phyloP scores from a whole-genome alignment of 495 filamentous ascomycete genomes.

The Penicillium malachiteum region DNA sequence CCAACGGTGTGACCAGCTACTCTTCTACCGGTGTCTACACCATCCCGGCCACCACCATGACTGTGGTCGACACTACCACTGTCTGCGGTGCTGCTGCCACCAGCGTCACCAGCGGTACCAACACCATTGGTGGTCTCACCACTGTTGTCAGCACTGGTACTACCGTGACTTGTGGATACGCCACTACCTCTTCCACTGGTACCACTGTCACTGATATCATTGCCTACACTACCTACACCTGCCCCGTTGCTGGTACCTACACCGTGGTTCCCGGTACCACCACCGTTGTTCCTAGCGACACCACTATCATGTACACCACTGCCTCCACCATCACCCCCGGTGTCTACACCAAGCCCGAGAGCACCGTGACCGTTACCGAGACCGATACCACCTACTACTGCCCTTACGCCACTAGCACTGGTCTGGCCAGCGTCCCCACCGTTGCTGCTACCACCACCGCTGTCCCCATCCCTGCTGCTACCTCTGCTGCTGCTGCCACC shows the following conservation, averaged over 20 bases:
- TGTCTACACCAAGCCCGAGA: slow-evolving; percentile 69
- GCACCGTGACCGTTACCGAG: slow-evolving; percentile 65
- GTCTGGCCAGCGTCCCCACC: slow-evolving; percentile 22
- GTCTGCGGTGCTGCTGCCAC: slow-evolving; percentile 66
- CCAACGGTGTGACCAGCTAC: slow-evolving; percentile 64
- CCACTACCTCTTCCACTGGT: slow-evolving; percentile 60
- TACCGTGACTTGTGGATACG: slow-evolving; percentile 71
- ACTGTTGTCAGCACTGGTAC: slow-evolving; percentile 69
- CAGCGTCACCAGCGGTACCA: slow-evolving; percentile 59
- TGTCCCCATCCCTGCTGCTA: slow-evolving; percentile 16
- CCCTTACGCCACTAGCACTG: slow-evolving; percentile 59
- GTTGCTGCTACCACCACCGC: slow-evolving; percentile 23
- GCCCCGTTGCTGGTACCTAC: slow-evolving; percentile 78
- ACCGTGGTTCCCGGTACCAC: slow-evolving; percentile 68
- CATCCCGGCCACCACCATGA: slow-evolving; percentile 73
- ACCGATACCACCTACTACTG: slow-evolving; percentile 69
- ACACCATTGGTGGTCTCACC: slow-evolving; percentile 76
- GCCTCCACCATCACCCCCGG: slow-evolving; percentile 65
- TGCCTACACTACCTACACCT: slow-evolving; percentile 71
- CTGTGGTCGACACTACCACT: slow-evolving; percentile 67
- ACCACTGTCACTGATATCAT: slow-evolving; percentile 69
- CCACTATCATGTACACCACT: slow-evolving; percentile 64
- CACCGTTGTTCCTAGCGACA: slow-evolving; percentile 53
- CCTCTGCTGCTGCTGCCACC: slow-evolving; percentile 13
- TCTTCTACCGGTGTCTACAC: slow-evolving; percentile 74